Evolutionary conservation across 305 asterid species (phyloP).

Genomic region (Fraxinus nigra): DNA sequence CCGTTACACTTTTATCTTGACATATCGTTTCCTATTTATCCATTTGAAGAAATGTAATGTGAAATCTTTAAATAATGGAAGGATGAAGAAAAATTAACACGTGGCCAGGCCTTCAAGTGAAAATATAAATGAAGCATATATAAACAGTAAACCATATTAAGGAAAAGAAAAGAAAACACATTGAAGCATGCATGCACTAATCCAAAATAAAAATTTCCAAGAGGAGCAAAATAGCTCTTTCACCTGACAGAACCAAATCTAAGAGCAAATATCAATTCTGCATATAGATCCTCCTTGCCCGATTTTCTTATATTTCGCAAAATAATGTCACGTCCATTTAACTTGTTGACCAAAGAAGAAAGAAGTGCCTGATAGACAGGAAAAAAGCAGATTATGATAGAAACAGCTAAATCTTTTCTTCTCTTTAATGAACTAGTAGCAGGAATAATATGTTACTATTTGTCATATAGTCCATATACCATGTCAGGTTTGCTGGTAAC

Average conservation of each 20-base stretch:
- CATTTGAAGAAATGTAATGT: not conserved
- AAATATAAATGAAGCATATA: constrained; percentile 3
- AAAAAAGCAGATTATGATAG: constrained; percentile 17
- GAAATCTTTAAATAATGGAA: not conserved
- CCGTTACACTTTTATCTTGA: constrained; percentile 9
- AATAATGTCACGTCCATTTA: constrained; percentile 57
- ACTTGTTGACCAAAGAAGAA: constrained; percentile 47
- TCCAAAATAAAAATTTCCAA: constrained; percentile 13
- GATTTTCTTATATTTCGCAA: constrained; percentile 69
- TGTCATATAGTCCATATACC: constrained; percentile 39
- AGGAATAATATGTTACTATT: constrained; percentile 1
- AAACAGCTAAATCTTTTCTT: constrained; percentile 6
- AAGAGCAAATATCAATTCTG: constrained; percentile 74
- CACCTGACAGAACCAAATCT: constrained; percentile 79
- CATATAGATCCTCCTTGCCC: constrained; percentile 79
- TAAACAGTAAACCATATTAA: not conserved
- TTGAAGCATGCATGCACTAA: constrained; percentile 13
- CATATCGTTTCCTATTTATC: constrained; percentile 11
- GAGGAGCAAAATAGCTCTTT: constrained; percentile 18
- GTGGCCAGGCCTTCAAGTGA: not conserved
- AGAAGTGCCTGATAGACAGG: constrained; percentile 55
- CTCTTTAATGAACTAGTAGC: constrained; percentile 9
- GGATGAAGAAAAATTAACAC: not conserved
- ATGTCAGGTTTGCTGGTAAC: constrained; percentile 48
- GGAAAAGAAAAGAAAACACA: not conserved